phyloP scores from a whole-genome alignment of 768 basidiomycete species.

The Tricholoma sp. region DNA sequence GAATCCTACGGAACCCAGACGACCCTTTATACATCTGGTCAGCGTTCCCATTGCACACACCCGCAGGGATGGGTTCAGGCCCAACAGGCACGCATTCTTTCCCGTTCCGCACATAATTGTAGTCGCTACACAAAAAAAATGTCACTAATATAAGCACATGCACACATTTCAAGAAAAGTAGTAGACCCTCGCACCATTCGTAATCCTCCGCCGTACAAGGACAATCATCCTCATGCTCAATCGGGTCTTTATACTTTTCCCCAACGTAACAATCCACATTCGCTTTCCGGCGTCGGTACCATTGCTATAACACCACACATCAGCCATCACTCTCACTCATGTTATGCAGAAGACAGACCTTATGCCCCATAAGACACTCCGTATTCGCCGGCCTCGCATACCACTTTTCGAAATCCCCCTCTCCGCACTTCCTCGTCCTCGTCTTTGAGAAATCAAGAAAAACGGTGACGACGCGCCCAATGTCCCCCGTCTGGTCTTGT shows the following conservation, averaged over 20 bases:
- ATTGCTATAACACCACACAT: slow-evolving; percentile 58
- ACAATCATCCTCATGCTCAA: slow-evolving; percentile 78
- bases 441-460: slow-evolving; percentile 80
- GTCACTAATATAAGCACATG: neutral
- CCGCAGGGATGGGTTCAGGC: slow-evolving; percentile 81
- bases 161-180: neutral
- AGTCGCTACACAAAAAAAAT: slow-evolving; percentile 57
- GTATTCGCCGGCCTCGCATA: slow-evolving; percentile 62
- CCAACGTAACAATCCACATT: slow-evolving; percentile 87
- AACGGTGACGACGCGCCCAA: slow-evolving; percentile 64
- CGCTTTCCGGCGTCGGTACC: slow-evolving; percentile 81
- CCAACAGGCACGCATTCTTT: slow-evolving; percentile 79
- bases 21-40: slow-evolving; percentile 76
- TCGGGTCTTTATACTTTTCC: slow-evolving; percentile 83
- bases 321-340: too few species aligned
- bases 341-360: slow-evolving; percentile 42
- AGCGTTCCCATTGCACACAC: slow-evolving; percentile 52
- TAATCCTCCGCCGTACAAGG: slow-evolving; percentile 83
- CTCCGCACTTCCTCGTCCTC: slow-evolving; percentile 60
- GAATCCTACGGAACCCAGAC: slow-evolving; percentile 87
- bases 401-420: slow-evolving; percentile 82
- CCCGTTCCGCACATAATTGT: slow-evolving; percentile 76
- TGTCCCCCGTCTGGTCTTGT: slow-evolving; percentile 43
- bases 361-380: slow-evolving; percentile 93
- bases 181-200: slow-evolving; percentile 73